These are phyloP conservation scores for Moricandia moricandioides DNA, from an alignment of 345 rosid species.

Conservation along the genomic window DNA sequence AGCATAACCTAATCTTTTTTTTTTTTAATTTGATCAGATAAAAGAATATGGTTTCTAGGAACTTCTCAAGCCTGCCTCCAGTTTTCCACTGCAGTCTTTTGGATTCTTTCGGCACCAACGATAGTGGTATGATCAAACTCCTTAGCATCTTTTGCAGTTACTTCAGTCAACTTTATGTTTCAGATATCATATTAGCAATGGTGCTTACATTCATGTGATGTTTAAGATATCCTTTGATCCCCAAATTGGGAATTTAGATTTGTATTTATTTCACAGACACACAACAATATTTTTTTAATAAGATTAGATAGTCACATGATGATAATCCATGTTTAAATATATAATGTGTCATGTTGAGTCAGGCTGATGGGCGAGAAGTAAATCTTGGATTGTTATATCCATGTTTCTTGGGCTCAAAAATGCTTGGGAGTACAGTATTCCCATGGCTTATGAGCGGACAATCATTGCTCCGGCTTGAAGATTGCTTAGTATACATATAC, in stretches of 20 bases:
- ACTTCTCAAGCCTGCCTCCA: constrained; percentile 82
- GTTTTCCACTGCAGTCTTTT: constrained; percentile 71
- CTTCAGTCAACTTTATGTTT: not conserved
- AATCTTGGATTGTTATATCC: constrained; percentile 79
- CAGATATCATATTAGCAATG: not conserved
- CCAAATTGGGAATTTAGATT: not conserved
- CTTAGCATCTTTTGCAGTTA: constrained; percentile 3
- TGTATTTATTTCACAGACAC: not conserved
- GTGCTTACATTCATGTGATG: not conserved
- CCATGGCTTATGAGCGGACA: constrained; percentile 79
- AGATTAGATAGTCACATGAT: not conserved
- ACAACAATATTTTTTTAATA: not conserved
- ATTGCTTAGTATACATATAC: constrained; percentile 66
- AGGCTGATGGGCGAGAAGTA: constrained; percentile 98
- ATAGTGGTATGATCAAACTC: constrained; percentile 66
- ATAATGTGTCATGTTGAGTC: constrained; percentile 5
- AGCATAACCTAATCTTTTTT: not conserved
- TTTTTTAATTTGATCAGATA: constrained; percentile 49
- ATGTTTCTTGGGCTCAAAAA: constrained; percentile 82
- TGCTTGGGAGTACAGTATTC: constrained; percentile 86
- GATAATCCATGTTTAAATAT: not conserved
- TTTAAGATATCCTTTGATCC: not conserved
- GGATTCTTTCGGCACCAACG: constrained; percentile 96
- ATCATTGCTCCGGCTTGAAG: constrained; percentile 67
- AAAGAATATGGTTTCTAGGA: constrained; percentile 72